phyloP scores from a whole-genome alignment of 768 basidiomycete genomes.

The Leucosporidium creatinivorum region DNA sequence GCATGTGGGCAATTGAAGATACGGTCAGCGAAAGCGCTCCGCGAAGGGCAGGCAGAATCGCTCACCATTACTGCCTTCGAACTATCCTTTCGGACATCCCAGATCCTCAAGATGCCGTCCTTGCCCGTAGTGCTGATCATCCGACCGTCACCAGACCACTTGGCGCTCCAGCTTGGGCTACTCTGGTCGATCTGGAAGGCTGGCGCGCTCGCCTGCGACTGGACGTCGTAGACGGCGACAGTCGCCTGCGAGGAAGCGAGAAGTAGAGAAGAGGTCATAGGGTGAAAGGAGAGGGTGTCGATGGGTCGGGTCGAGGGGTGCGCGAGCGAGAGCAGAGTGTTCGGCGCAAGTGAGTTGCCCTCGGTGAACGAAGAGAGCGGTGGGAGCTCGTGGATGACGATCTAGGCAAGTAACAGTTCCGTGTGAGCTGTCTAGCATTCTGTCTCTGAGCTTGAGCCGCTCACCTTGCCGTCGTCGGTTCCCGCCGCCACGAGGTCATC shows the following conservation, averaged over 20 bases:
- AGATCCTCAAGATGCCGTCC: conserved; percentile 24
- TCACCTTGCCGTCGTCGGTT: neutral
- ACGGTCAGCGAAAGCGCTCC: neutral
- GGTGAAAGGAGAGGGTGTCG: conserved; percentile 29
- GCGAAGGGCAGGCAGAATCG: neutral
- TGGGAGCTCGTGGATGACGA: conserved; percentile 14
- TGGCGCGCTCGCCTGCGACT: neutral
- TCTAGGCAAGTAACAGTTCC: neutral
- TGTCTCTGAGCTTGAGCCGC: no score
- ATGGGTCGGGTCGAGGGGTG: conserved; percentile 10
- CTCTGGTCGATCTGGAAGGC: neutral
- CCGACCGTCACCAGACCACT: conserved; percentile 18
- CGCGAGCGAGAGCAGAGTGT: neutral
- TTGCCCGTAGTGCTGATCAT: conserved; percentile 4
- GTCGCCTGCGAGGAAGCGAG: neutral
- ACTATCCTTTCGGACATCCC: conserved; percentile 19
- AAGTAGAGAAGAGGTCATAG: conserved; percentile 17
- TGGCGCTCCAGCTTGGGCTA: conserved; percentile 7
- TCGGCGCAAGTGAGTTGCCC: neutral
- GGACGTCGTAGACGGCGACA: conserved; percentile 14
- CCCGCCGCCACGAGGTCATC: conserved; percentile 20
- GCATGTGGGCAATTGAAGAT: no score
- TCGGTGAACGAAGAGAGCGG: neutral
- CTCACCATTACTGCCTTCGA: conserved; percentile 3
- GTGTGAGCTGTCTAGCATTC: no score